These are phyloP conservation scores for Chytriomyces confervae DNA, from an alignment of 192 early-diverging fungal species.

Conservation along the genomic window DNA sequence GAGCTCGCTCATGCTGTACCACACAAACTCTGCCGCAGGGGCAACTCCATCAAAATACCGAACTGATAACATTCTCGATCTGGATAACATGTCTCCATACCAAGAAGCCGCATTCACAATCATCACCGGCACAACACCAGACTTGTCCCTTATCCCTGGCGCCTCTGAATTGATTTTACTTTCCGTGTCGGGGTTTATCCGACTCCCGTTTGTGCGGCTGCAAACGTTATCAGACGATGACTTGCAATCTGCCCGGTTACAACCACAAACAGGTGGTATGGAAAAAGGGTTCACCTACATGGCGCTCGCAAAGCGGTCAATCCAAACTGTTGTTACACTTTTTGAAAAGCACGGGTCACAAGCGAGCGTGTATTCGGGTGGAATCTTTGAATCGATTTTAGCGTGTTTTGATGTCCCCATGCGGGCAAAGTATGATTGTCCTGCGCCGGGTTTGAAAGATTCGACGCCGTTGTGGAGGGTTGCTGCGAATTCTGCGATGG, in stretches of 20 bases:
- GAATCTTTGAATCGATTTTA: conserved; percentile 43
- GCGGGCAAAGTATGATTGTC: conserved; percentile 77
- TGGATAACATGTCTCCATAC: conserved; percentile 67
- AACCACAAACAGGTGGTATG: conserved; percentile 28
- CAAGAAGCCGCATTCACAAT: conserved; percentile 74
- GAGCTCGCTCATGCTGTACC: conserved; percentile 64
- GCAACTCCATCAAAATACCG: conserved; percentile 43
- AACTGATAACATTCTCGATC: conserved; percentile 52
- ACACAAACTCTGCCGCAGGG: conserved; percentile 61
- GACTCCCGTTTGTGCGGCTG: conserved; percentile 47
- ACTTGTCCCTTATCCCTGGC: conserved; percentile 35
- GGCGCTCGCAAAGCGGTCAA: conserved; percentile 70
- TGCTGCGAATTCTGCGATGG: conserved; percentile 65
- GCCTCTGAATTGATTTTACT: conserved; percentile 37
- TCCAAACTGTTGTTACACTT: conserved; percentile 57
- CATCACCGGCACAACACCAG: conserved; percentile 45
- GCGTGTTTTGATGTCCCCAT: conserved; percentile 73
- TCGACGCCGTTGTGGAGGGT: conserved; percentile 74
- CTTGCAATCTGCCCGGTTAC: conserved; percentile 1
- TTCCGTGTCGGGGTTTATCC: conserved; percentile 44
- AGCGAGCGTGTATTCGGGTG: conserved; percentile 52
- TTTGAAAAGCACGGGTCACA: conserved; percentile 60
- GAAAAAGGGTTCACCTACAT: conserved; percentile 71
- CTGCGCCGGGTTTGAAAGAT: conserved; percentile 71
- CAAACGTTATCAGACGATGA: conserved; percentile 16